Conservation (phyloP, 2,329 filamentous ascomycete genomes). For the Fulvia fulva region DNA sequence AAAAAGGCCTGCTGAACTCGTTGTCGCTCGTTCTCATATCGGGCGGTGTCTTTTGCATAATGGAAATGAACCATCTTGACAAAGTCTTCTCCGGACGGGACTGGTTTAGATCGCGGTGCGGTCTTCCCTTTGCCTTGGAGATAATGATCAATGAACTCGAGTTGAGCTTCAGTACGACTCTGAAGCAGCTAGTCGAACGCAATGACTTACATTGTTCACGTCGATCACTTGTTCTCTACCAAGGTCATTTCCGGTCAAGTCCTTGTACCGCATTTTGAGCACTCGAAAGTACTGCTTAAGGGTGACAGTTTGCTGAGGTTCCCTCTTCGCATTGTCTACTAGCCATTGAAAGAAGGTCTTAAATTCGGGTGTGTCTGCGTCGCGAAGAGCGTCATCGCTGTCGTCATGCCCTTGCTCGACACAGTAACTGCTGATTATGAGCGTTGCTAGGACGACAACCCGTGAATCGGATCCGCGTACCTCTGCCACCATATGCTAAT, state of each 20-base stretch:
- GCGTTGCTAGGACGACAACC: background rate
- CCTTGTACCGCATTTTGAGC: constrained; percentile 9
- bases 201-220: background rate
- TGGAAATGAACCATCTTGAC: background rate
- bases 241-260: constrained; percentile 2
- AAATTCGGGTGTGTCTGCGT: constrained; percentile 5
- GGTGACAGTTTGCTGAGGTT: constrained; percentile 1
- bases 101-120: background rate
- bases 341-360: constrained; percentile 11
- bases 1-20: background rate
- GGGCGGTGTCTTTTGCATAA: background rate
- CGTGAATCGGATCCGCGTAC: background rate
- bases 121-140: background rate
- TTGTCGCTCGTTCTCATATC: background rate
- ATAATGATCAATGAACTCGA: background rate
- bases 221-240: constrained; percentile 3
- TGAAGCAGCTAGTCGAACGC: background rate
- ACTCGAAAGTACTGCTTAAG: constrained; percentile 11
- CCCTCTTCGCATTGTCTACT: constrained; percentile 5
- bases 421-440: background rate
- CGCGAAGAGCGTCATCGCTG: background rate
- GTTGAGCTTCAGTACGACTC: background rate
- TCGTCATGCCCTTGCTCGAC: background rate
- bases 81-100: background rate
- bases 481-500: background rate